Base-by-base conservation (phyloP, 192 early-diverging fungal genomes). In the Entomortierella beljakovae region DNA sequence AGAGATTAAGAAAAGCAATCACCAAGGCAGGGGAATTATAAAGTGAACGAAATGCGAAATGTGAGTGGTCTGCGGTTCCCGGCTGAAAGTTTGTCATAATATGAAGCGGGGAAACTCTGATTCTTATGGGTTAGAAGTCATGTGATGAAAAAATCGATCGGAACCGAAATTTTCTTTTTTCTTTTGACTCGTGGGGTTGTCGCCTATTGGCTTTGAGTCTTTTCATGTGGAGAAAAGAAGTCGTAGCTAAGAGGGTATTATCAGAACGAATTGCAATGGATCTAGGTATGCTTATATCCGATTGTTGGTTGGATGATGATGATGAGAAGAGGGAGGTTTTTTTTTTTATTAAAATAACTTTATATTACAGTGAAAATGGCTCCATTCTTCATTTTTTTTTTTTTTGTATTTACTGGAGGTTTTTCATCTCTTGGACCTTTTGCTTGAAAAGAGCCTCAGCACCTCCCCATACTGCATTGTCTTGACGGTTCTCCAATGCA, bases 361-460 rank as follows among this genome's bases (percentile, higher is more conserved):
- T n/a, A n/a, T n/a, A n/a, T n/a, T n/a, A n/a, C n/a, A n/a, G n/a
- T n/a, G n/a, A n/a, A n/a, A n/a, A n/a, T n/a, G n/a, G n/a, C n/a
- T n/a, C n/a, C n/a, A n/a, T n/a, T n/a, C n/a, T n/a, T n/a, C n/a
- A n/a, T n/a, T n/a, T n/a, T n/a, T n/a, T n/a, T n/a, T n/a, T n/a
- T n/a, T n/a, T n/a, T n/a, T n/a, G n/a, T n/a, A n/a, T n/a, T n/a
- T n/a, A n/a, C n/a, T n/a, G n/a, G n/a, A 65, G 33, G 11, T 48
- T 28, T 37, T 38, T 60, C 73, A 76, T 76, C 13, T 64, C 57
- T 51, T 61, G 49, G 16, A 76, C 74, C 88, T 99, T 99, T 58
- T 94, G 85, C 23, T 90, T 54, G 88, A 86, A 99, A 63, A 99
- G 84, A 35, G 85, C 84, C 74, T 95, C 96, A 37, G 96, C 96